Evolutionary conservation across 2,329 filamentous ascomycete genomes (phyloP).

Genomic region (Anisogramma anomala): DNA sequence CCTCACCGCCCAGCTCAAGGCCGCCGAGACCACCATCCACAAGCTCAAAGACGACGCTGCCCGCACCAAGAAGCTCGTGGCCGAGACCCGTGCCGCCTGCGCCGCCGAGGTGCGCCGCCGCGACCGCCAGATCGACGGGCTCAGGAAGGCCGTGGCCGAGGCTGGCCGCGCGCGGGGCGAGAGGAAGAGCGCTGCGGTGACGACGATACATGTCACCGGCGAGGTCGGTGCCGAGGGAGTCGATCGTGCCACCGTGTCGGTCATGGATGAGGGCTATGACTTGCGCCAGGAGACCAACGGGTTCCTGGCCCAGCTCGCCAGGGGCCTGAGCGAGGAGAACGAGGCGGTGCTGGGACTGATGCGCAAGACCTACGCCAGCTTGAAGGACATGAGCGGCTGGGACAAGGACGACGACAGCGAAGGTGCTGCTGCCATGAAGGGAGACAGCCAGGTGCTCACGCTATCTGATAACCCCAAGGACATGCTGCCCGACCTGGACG

Average conservation of each 20-base stretch:
- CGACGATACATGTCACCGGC: constrained; percentile 46
- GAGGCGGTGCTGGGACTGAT: constrained; percentile 66
- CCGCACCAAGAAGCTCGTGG: constrained; percentile 65
- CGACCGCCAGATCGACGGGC: constrained; percentile 74
- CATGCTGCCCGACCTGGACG: constrained; percentile 62
- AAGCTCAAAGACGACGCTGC: constrained; percentile 75
- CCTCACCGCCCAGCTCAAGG: constrained; percentile 56
- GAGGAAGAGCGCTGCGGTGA: constrained; percentile 41
- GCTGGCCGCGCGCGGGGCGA: constrained; percentile 50
- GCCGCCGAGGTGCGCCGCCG: constrained; percentile 84
- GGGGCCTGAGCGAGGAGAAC: constrained; percentile 82
- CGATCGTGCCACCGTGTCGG: constrained; percentile 14
- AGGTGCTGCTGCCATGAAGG: constrained; percentile 19
- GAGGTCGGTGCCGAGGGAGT: constrained; percentile 32
- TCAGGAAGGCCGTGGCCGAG: constrained; percentile 79
- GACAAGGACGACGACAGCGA: constrained; percentile 23
- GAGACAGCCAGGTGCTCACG: constrained; percentile 20
- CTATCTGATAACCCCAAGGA: constrained; percentile 43
- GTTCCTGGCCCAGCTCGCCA: constrained; percentile 75
- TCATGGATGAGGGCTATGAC: constrained; percentile 48
- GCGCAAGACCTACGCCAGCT: constrained; percentile 55
- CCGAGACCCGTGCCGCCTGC: constrained; percentile 76
- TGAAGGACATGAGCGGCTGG: constrained; percentile 59
- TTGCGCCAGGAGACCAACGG: constrained; percentile 80
- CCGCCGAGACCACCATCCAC: constrained; percentile 61